Evolutionary conservation across 2,329 filamentous ascomycete species (phyloP).

Genomic region (Trichophyton rubrum): DNA sequence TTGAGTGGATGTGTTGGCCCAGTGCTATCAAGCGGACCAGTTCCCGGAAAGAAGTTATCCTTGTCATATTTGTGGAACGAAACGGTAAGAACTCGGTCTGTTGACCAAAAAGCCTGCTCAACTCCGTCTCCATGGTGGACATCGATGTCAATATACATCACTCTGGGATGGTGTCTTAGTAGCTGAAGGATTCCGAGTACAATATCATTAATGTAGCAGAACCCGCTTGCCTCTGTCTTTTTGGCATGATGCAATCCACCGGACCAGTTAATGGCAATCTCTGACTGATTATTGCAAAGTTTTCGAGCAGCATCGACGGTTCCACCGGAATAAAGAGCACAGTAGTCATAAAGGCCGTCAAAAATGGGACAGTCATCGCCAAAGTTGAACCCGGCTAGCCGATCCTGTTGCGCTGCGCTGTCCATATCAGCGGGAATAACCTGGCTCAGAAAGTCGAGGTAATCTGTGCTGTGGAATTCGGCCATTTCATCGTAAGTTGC

Average conservation of each 20-base stretch:
- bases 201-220: conserved; percentile 99
- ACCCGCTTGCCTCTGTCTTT: conserved; percentile 82
- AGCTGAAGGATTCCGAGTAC: conserved; percentile 86
- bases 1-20: conserved; percentile 74
- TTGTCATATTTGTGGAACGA: conserved; percentile 96
- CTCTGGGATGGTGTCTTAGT: conserved; percentile 65
- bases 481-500: conserved; percentile 81
- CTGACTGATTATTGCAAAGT: conserved; percentile 70
- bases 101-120: conserved; percentile 81
- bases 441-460: conserved; percentile 73
- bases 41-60: conserved; percentile 74
- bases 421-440: conserved; percentile 60
- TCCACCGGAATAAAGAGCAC: conserved; percentile 81
- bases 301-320: conserved; percentile 86
- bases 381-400: conserved; percentile 63
- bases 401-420: conserved; percentile 44
- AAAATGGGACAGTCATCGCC: conserved; percentile 94
- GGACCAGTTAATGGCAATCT: conserved; percentile 97
- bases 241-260: conserved; percentile 95
- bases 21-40: conserved; percentile 73
- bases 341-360: conserved; percentile 89
- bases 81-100: conserved; percentile 79
- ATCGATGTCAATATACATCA: conserved; percentile 90
- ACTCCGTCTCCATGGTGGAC: conserved; percentile 87
- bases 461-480: conserved; percentile 76